Percentiles rank a stretch among this genome's conserved stretches.
Evolutionary conservation across 192 early-diverging fungal species (phyloP).

Genomic region (Pilaira anomala): DNA sequence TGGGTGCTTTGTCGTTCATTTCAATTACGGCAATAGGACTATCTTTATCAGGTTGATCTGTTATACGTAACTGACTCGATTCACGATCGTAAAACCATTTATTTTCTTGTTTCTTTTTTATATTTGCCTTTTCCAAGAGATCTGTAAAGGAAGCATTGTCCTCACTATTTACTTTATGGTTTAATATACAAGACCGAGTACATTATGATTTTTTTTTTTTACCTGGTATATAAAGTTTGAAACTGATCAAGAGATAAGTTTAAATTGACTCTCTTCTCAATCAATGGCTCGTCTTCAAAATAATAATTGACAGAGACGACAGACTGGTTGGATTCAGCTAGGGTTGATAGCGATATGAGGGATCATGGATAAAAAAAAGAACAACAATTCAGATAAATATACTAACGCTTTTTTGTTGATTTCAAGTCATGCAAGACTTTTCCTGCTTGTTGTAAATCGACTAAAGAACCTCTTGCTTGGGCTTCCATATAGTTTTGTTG

Average conservation of each 20-base stretch:
- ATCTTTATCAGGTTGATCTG: constrained; percentile 21
- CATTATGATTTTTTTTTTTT: neutral
- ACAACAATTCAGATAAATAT: neutral
- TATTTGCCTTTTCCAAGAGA: constrained; percentile 60
- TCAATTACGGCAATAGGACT: constrained; percentile 27
- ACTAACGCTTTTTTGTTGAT: constrained; percentile 5
- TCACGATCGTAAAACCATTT: constrained; percentile 69
- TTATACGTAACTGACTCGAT: constrained; percentile 34
- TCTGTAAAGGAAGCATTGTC: constrained; percentile 78
- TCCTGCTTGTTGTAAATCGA: constrained; percentile 25
- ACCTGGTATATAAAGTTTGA: constrained; percentile 64
- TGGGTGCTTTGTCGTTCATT: constrained; percentile 5
- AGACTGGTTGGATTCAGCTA: too few species aligned
- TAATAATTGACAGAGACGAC: constrained; percentile 18
- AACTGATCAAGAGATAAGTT: constrained; percentile 66
- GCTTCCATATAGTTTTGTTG: constrained; percentile 59
- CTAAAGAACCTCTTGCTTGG: constrained; percentile 39
- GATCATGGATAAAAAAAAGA: neutral
- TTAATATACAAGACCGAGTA: neutral
- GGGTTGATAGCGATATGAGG: too few species aligned
- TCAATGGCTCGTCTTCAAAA: constrained; percentile 8
- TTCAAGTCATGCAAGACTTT: constrained; percentile 21
- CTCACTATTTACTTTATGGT: constrained; percentile 48
- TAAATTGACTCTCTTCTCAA: constrained; percentile 38
- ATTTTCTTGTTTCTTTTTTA: constrained; percentile 54